Evolutionary conservation across 495 filamentous ascomycete genomes (phyloP).

Genomic region (Lophium mytilinum): DNA sequence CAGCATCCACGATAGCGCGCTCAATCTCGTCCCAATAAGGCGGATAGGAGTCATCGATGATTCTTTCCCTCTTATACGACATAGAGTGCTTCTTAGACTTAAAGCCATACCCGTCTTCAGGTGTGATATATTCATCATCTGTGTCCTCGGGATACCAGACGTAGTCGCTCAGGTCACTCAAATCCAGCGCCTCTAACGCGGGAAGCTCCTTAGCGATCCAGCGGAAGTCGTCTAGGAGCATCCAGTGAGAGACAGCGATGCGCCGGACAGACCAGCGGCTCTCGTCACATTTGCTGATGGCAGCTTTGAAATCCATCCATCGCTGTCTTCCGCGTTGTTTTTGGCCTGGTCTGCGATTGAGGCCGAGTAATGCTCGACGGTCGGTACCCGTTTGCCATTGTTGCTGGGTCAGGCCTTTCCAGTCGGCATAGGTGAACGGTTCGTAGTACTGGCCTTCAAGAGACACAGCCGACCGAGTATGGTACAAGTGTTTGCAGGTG

Average conservation of each 20-base stretch:
- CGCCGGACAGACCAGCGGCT: conserved; percentile 4
- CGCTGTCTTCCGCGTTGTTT: not conserved
- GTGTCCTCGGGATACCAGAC: not conserved
- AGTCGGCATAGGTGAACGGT: conserved; percentile 20
- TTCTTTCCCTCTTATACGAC: too few relatives aligned
- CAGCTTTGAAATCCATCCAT: not conserved
- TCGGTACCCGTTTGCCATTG: not conserved
- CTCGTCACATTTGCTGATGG: not conserved
- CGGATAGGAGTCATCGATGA: too few relatives aligned
- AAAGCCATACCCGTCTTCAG: not conserved
- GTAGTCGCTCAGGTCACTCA: conserved; percentile 8
- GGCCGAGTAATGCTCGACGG: not conserved
- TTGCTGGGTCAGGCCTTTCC: conserved; percentile 1
- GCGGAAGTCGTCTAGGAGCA: conserved; percentile 2
- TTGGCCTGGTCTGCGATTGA: conserved; percentile 3
- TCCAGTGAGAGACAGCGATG: conserved; percentile 15
- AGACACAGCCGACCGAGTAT: not conserved
- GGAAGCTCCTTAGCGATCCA: conserved; percentile 11
- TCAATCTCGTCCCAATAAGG: too few relatives aligned
- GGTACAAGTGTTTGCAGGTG: not conserved
- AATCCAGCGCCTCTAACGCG: conserved; percentile 10
- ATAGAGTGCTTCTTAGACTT: not conserved
- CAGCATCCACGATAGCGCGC: too few relatives aligned
- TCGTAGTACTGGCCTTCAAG: conserved; percentile 1
- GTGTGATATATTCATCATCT: not conserved